These are phyloP conservation scores for Coemansia sp. DNA, from an alignment of 192 early-diverging fungal species.

Conservation along the genomic window DNA sequence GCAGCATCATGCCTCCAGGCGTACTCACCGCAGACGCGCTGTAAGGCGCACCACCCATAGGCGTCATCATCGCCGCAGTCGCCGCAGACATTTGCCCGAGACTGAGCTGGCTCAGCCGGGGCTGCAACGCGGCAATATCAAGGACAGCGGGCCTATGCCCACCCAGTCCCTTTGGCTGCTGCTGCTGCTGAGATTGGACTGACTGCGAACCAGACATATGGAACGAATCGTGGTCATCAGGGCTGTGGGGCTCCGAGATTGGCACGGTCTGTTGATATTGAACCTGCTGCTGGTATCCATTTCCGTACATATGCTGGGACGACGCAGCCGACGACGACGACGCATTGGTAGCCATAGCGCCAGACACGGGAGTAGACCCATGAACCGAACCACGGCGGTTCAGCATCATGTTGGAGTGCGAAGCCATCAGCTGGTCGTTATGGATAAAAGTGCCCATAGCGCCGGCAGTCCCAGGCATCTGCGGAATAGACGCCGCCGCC, in stretches of 20 bases:
- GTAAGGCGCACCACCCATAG: constrained; percentile 45
- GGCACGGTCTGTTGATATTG: constrained; percentile 25
- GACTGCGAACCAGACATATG: constrained; percentile 51
- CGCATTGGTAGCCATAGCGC: constrained; percentile 2
- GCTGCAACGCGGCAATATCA: constrained; percentile 50
- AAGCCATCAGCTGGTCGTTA: constrained; percentile 22
- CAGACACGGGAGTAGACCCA: constrained; percentile 39
- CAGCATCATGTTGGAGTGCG: constrained; percentile 32
- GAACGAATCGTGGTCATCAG: constrained; percentile 34
- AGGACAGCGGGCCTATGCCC: constrained; percentile 50
- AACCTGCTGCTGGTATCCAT: constrained; percentile 7
- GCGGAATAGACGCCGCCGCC: constrained; percentile 22
- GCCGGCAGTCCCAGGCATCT: constrained; percentile 38
- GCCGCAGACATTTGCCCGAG: constrained; percentile 46
- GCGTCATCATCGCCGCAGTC: constrained; percentile 33
- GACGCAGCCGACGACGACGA: background rate
- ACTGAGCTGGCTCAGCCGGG: constrained; percentile 47
- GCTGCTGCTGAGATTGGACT: constrained; percentile 22
- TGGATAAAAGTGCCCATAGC: constrained; percentile 47
- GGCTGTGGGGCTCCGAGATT: constrained; percentile 50
- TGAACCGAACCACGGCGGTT: constrained; percentile 54
- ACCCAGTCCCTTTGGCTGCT: constrained; percentile 36
- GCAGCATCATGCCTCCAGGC: constrained; percentile 47
- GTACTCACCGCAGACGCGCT: constrained; percentile 32
- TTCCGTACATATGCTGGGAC: background rate